Conservation (phyloP, 2,329 filamentous ascomycete species). For the Beauveria bassiana region DNA sequence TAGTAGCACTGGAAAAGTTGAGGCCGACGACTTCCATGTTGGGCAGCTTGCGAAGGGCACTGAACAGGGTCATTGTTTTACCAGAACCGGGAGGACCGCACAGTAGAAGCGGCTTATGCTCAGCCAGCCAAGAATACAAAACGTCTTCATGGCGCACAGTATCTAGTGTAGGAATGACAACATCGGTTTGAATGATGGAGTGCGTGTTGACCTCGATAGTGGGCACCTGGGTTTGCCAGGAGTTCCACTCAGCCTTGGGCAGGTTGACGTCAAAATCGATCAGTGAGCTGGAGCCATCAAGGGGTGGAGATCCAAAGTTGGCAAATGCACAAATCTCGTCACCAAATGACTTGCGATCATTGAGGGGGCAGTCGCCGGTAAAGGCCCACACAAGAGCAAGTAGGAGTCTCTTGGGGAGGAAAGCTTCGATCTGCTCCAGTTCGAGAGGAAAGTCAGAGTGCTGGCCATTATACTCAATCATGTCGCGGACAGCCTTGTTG, state of each 20-base stretch:
- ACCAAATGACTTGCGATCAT: constrained; percentile 82
- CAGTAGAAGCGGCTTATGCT: constrained; percentile 93
- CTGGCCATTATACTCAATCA: constrained; percentile 92
- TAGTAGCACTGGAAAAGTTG: constrained; percentile 98
- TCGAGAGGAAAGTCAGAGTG: constrained; percentile 92
- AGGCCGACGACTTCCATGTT: constrained; percentile 99
- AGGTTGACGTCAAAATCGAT: constrained; percentile 93
- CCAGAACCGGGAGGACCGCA: constrained; percentile 97
- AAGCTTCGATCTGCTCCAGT: constrained; percentile 80
- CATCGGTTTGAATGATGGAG: constrained; percentile 93
- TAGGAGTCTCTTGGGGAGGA: constrained; percentile 87
- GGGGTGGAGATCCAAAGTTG: constrained; percentile 74
- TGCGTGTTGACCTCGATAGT: constrained; percentile 96
- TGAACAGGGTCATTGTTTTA: constrained; percentile 99
- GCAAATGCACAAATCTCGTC: constrained; percentile 76
- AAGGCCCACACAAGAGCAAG: constrained; percentile 92
- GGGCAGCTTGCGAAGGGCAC: constrained; percentile 87
- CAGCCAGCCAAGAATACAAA: constrained; percentile 98
- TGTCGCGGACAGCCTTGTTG: constrained; percentile 85
- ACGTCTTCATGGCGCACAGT: constrained; percentile 97
- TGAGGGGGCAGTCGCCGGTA: constrained; percentile 85
- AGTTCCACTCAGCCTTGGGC: constrained; percentile 79
- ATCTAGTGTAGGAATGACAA: constrained; percentile 95
- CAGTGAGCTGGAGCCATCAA: constrained; percentile 72
- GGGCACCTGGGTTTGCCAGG: constrained; percentile 93